A percentile compares a stretch with the other conserved stretches of the same genome.
phyloP scores from a whole-genome alignment of 768 basidiomycete genomes.

The Tulasnella sp. region DNA sequence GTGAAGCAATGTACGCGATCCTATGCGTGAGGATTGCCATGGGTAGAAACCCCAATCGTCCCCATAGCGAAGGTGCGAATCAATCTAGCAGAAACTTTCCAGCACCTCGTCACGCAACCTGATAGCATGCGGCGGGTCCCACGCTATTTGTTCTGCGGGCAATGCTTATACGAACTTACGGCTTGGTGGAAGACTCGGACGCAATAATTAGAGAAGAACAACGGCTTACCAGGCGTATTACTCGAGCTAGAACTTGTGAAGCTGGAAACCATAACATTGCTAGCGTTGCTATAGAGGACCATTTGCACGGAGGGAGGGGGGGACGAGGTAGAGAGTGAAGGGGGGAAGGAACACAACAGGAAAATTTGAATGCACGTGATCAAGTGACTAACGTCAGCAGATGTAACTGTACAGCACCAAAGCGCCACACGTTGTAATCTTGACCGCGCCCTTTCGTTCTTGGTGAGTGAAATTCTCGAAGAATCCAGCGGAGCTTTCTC shows the following conservation, averaged over 20 bases:
- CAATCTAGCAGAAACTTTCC: neutral
- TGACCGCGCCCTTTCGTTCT: neutral
- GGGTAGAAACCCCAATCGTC: slow-evolving; percentile 7
- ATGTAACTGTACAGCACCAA: neutral
- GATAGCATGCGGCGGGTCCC: neutral
- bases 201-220: neutral
- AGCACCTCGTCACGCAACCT: slow-evolving; percentile 7
- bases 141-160: neutral
- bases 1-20: neutral
- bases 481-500: neutral
- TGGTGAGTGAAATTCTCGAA: neutral
- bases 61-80: slow-evolving; percentile 5
- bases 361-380: slow-evolving; percentile 6
- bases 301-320: neutral
- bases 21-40: slow-evolving; percentile 9
- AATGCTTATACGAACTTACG: neutral
- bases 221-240: neutral
- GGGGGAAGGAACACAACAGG: neutral
- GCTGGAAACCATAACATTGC: neutral
- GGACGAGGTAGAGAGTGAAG: neutral
- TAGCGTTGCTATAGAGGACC: neutral
- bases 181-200: neutral
- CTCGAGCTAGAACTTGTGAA: neutral
- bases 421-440: slow-evolving; percentile 1
- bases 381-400: neutral